Evolutionary conservation across 2,329 filamentous ascomycete genomes (phyloP).

Genomic region (Colletotrichum sp.): DNA sequence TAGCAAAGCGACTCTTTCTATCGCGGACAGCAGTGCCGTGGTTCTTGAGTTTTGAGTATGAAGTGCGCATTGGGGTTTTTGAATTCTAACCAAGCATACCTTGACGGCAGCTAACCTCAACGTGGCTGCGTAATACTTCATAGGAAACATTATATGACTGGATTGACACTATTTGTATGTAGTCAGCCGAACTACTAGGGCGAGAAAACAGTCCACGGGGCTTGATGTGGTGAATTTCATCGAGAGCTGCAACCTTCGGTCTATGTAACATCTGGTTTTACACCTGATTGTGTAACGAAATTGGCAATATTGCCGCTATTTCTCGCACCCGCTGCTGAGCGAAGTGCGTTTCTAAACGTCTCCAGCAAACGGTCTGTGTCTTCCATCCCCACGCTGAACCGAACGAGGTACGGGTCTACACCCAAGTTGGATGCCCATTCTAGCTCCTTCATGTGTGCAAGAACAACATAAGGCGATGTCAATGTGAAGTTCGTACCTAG

Average conservation of each 20-base stretch:
- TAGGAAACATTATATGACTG: fast-evolving
- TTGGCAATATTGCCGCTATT: fast-evolving
- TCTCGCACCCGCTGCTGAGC: fast-evolving
- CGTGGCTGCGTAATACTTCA: no score
- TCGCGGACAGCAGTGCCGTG: no score
- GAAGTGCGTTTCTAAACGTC: not conserved
- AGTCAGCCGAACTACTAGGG: no score
- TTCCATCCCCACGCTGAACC: constrained; percentile 90
- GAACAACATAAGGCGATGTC: constrained; percentile 85
- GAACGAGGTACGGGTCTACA: constrained; percentile 78
- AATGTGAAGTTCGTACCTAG: constrained; percentile 96
- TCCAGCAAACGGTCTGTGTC: constrained; percentile 65
- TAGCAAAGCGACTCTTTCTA: no score
- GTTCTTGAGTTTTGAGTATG: no score
- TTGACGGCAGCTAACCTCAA: not conserved
- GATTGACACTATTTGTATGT: no score
- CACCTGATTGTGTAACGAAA: no score
- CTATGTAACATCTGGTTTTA: fast-evolving
- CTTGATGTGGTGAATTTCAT: no score
- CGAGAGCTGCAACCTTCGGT: fast-evolving
- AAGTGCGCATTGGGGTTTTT: no score
- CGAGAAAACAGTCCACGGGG: no score
- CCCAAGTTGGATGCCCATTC: constrained; percentile 86
- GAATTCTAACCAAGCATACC: no score
- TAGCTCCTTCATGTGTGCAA: constrained; percentile 90